phyloP scores from a whole-genome alignment of 495 filamentous ascomycete species.

The Xylaria cubensis region DNA sequence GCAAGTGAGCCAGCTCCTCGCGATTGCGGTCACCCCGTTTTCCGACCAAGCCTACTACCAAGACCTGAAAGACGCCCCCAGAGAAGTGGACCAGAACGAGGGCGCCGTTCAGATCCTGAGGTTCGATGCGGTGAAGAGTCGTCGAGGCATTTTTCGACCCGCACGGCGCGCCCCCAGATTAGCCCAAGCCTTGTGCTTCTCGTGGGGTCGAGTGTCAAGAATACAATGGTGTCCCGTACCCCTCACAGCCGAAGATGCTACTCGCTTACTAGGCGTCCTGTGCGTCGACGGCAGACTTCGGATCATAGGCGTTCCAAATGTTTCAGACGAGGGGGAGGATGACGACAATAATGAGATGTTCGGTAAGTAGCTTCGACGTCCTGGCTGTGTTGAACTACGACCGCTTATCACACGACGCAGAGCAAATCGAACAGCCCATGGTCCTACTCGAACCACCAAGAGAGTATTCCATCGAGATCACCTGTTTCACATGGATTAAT shows the following conservation, averaged over 20 bases:
- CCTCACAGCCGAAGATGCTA: conserved; percentile 32
- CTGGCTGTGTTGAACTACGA: neutral
- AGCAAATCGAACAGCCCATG: conserved; percentile 48
- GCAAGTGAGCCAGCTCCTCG: conserved; percentile 48
- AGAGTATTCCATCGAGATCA: conserved; percentile 53
- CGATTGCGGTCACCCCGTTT: conserved; percentile 52
- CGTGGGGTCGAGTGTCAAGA: conserved; percentile 49
- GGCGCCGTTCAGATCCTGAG: conserved; percentile 54
- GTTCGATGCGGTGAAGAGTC: conserved; percentile 35
- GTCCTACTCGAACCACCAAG: conserved; percentile 46
- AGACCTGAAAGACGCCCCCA: conserved; percentile 33
- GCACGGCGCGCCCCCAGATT: conserved; percentile 37
- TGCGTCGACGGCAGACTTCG: conserved; percentile 52
- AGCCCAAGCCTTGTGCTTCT: conserved; percentile 42
- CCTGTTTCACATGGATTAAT: conserved; percentile 56
- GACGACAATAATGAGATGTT: conserved; percentile 35
- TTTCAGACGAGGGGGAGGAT: conserved; percentile 24
- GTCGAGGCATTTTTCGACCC: conserved; percentile 32
- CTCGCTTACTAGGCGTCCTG: conserved; percentile 48
- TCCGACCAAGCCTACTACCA: conserved; percentile 46
- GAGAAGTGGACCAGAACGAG: conserved; percentile 30
- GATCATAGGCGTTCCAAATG: conserved; percentile 44
- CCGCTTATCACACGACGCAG: conserved; percentile 39
- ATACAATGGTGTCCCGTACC: conserved; percentile 55
- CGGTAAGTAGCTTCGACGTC: conserved; percentile 37